These are phyloP conservation scores for Neoboletus magnificus DNA, from an alignment of 768 basidiomycete genomes.

Conservation along the genomic window DNA sequence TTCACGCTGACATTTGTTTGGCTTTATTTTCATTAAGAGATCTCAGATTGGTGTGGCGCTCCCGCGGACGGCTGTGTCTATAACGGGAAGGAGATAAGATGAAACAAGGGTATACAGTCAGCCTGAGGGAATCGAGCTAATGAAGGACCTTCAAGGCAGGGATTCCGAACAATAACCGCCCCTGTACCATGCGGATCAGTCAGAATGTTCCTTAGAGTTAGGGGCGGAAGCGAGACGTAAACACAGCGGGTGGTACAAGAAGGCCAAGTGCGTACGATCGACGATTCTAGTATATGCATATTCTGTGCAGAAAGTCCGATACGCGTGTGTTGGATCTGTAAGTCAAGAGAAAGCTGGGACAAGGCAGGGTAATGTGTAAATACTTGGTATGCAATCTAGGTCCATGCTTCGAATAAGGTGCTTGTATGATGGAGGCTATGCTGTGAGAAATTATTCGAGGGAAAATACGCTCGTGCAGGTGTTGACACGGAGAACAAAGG, in stretches of 20 bases:
- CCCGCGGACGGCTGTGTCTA: not conserved
- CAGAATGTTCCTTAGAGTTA: conserved; percentile 6
- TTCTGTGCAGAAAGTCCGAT: conserved; percentile 14
- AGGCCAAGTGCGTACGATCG: conserved; percentile 3
- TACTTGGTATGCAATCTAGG: conserved; percentile 15
- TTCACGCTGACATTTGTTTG: conserved; percentile 5
- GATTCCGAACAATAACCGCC: not conserved
- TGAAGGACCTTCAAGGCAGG: not conserved
- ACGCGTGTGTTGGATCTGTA: conserved; percentile 4
- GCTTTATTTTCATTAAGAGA: conserved; percentile 7
- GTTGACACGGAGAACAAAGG: not conserved
- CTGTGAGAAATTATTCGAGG: conserved; percentile 2
- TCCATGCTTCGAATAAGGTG: conserved; percentile 11
- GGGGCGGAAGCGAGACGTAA: conserved; percentile 4
- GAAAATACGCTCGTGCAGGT: not conserved
- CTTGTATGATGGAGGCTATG: conserved; percentile 10
- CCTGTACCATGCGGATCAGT: not conserved
- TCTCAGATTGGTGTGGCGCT: not conserved
- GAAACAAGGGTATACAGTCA: not conserved
- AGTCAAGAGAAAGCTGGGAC: conserved; percentile 10
- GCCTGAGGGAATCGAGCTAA: conserved; percentile 1
- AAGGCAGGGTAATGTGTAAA: not conserved
- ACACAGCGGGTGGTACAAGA: conserved; percentile 17
- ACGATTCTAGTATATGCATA: conserved; percentile 13
- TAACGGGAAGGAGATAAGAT: not conserved